Evolutionary conservation across 106 monocot genomes (phyloP).

Genomic region (Hemerocallis citrina): DNA sequence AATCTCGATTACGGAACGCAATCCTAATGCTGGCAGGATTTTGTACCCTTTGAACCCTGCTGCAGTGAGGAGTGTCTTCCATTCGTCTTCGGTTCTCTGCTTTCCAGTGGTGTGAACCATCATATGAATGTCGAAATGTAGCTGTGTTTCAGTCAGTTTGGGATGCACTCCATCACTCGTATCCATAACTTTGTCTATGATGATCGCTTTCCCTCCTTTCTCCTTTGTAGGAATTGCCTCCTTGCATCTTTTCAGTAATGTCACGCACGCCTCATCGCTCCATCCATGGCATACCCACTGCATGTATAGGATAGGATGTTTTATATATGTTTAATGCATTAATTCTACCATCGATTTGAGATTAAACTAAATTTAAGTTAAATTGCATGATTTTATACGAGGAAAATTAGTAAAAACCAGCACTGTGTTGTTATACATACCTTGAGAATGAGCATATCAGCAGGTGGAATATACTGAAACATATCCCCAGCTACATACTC

Average conservation of each 20-base stretch:
- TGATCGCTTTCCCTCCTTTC: slow-evolving; percentile 15
- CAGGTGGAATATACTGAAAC: slow-evolving; percentile 19
- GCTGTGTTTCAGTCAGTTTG: slow-evolving; percentile 6
- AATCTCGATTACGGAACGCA: slow-evolving; percentile 1
- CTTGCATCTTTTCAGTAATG: slow-evolving; percentile 13
- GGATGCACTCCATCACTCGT: not conserved
- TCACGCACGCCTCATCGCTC: slow-evolving; percentile 16
- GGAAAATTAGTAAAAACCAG: too few relatives aligned
- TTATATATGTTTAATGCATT: not conserved
- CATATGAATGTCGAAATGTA: slow-evolving; percentile 14
- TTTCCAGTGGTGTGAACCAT: slow-evolving; percentile 13
- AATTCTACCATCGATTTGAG: too few relatives aligned
- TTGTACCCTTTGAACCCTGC: slow-evolving; percentile 6
- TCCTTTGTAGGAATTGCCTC: slow-evolving; percentile 9
- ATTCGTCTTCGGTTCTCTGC: slow-evolving; percentile 6
- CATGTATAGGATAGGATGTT: not conserved
- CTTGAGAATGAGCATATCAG: slow-evolving; percentile 22
- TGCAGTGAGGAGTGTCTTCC: not conserved
- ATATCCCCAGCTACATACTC: slow-evolving; percentile 21
- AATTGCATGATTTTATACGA: not conserved
- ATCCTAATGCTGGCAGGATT: not conserved
- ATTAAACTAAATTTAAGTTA: not conserved
- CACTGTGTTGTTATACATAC: too few relatives aligned
- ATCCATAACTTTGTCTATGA: slow-evolving; percentile 13
- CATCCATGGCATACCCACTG: slow-evolving; percentile 21